These are phyloP conservation scores for Pichia kudriavzevii DNA, from an alignment of 1,139 yeast species.

Conservation along the genomic window DNA sequence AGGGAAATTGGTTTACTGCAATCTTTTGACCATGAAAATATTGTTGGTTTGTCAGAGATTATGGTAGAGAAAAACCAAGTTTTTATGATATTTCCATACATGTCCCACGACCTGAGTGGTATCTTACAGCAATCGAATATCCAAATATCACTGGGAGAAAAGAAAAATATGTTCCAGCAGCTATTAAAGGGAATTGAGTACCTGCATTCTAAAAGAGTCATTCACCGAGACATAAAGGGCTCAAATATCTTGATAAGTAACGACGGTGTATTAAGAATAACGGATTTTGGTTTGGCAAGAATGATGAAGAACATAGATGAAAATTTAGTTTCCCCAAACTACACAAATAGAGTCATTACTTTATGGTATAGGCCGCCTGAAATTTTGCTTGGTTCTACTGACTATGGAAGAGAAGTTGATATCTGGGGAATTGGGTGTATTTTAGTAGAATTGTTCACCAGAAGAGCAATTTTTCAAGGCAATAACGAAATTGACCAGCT, in stretches of 20 bases:
- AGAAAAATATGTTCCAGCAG: conserved; percentile 72
- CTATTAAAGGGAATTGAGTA: conserved; percentile 74
- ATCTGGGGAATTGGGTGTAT: conserved; percentile 97
- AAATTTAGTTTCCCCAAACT: conserved; percentile 53
- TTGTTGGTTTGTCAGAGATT: conserved; percentile 78
- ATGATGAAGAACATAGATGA: conserved; percentile 53
- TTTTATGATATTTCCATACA: conserved; percentile 87
- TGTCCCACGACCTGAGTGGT: conserved; percentile 92
- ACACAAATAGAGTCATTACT: conserved; percentile 91
- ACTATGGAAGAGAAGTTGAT: conserved; percentile 85
- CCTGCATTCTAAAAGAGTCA: conserved; percentile 68
- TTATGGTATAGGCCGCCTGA: conserved; percentile 98
- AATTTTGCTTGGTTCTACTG: conserved; percentile 78
- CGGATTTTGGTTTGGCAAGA: conserved; percentile 93
- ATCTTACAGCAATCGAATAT: conserved; percentile 72
- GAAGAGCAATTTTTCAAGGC: conserved; percentile 77
- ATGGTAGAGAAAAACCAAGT: conserved; percentile 78
- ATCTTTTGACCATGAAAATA: conserved; percentile 75
- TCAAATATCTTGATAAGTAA: conserved; percentile 76
- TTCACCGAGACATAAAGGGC: conserved; percentile 93
- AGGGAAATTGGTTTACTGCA: conserved; percentile 85
- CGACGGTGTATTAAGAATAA: conserved; percentile 70
- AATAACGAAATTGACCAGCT: conserved; percentile 82
- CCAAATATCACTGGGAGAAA: conserved; percentile 52
- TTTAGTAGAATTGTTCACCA: conserved; percentile 70